Base-by-base conservation (phyloP, 805 yeast genomes). In the Candida awuae region DNA sequence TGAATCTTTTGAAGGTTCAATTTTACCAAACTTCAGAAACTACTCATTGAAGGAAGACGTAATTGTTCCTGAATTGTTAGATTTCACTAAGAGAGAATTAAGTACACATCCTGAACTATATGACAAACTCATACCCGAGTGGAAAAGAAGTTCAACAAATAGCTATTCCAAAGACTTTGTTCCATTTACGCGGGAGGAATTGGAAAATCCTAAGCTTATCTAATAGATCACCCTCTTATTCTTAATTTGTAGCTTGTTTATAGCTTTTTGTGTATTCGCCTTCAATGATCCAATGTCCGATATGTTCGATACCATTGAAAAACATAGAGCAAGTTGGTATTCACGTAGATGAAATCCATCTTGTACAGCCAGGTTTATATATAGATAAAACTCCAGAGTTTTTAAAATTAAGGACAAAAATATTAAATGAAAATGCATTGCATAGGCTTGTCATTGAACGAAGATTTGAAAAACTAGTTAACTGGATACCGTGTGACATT, bases 51-150 rank as follows among this genome's bases (percentile, higher is more conserved):
- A 67, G 42, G 21, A 41, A 8, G 53, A 53, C 17, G 41, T 48
- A 16, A 32, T 35, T 10, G 60, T 72, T 47, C 78, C 80, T 0
- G 70, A 64, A 34, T 56, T 73, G 43, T 69, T 73, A 48, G 77
- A 73, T 55, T 73, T 73, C 43, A 66, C 66, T 38, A 68, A 62
- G 33, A 61, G 78, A 26, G 80, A 73, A 53, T 62, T 73, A 46
- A 64, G 71, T 32, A 66, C 68, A 35, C 55, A 62, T 25, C 70
- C 77, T 1, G 42, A 56, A 4, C 52, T 68, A 40, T 66, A 67
- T 46, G 39, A 51, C 27, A 46, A 51, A 16, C 54, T 73, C 50
- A 61, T 73, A 17, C 78, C 78, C 4, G 58, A 55, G 13, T 70
- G 62, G 63, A 55, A 55, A 38, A 39, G 46, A 12, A 29, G 26